Conservation (phyloP, 768 basidiomycete genomes). For the Mycena filopes region DNA sequence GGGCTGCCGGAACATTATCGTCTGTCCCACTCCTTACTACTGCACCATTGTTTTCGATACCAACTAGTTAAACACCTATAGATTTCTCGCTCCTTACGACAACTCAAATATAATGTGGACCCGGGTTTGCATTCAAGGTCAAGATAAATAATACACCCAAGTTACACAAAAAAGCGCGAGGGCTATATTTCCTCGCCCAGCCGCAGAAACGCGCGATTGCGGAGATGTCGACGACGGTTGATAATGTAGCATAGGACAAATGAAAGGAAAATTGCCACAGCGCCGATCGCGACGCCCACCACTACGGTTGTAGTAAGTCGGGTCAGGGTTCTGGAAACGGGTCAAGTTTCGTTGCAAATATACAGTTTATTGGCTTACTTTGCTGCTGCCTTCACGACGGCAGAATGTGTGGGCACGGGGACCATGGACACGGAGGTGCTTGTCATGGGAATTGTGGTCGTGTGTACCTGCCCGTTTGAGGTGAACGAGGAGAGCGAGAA, state of each 20-base stretch:
- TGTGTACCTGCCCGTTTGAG: slow-evolving; percentile 1
- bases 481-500: slow-evolving; percentile 13
- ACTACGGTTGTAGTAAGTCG: neutral
- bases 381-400: slow-evolving; percentile 3
- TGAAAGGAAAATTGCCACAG: slow-evolving; percentile 13
- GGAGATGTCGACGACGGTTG: slow-evolving; percentile 8
- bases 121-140: too few species aligned
- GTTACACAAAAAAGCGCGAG: too few species aligned
- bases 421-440: slow-evolving; percentile 1
- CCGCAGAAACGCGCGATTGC: slow-evolving; percentile 18
- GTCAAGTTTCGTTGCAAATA: neutral
- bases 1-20: slow-evolving; percentile 6
- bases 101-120: slow-evolving; percentile 19
- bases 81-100: slow-evolving; percentile 23
- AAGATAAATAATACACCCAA: neutral
- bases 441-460: neutral
- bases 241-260: slow-evolving; percentile 17
- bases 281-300: slow-evolving; percentile 23
- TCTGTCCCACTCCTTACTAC: slow-evolving; percentile 25
- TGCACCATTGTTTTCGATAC: slow-evolving; percentile 28
- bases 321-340: neutral
- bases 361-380: slow-evolving; percentile 2
- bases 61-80: slow-evolving; percentile 23
- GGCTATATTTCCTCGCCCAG: slow-evolving; percentile 21
- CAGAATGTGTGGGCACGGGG: slow-evolving; percentile 2